phyloP scores from a whole-genome alignment of 2,329 filamentous ascomycete species.

The Cladosporium velox region DNA sequence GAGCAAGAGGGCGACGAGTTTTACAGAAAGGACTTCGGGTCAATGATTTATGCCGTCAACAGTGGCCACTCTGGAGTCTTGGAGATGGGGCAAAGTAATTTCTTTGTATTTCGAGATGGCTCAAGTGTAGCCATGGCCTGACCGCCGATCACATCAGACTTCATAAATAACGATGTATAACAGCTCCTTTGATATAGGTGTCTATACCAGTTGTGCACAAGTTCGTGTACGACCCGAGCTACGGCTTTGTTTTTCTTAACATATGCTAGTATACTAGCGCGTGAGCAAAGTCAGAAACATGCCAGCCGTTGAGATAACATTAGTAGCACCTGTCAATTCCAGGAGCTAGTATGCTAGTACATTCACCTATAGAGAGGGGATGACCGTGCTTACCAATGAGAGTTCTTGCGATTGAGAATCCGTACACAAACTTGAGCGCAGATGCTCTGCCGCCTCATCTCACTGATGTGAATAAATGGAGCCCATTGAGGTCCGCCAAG shows the following conservation, averaged over 20 bases:
- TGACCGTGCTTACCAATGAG: background rate
- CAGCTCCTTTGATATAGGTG: background rate
- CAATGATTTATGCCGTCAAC: background rate
- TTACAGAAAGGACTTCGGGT: background rate
- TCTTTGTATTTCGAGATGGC: background rate
- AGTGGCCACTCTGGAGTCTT: background rate
- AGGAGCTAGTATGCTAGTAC: background rate
- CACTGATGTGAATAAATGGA: no score
- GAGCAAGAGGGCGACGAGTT: constrained; percentile 5
- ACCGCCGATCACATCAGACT: background rate
- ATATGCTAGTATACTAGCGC: background rate
- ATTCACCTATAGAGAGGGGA: background rate
- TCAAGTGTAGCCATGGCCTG: background rate
- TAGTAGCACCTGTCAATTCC: background rate
- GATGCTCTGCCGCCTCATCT: background rate
- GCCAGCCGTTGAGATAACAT: background rate
- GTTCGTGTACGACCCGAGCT: background rate
- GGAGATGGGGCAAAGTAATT: background rate
- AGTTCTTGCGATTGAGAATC: background rate
- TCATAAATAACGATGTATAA: background rate
- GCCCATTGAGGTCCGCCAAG: background rate
- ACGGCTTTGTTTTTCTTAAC: background rate
- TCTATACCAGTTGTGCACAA: background rate
- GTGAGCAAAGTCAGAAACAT: background rate
- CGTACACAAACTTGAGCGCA: background rate